Percentiles rank a stretch among this genome's conserved stretches.
Conservation (phyloP, 306 rosid genomes). For the Corylus americana region DNA sequence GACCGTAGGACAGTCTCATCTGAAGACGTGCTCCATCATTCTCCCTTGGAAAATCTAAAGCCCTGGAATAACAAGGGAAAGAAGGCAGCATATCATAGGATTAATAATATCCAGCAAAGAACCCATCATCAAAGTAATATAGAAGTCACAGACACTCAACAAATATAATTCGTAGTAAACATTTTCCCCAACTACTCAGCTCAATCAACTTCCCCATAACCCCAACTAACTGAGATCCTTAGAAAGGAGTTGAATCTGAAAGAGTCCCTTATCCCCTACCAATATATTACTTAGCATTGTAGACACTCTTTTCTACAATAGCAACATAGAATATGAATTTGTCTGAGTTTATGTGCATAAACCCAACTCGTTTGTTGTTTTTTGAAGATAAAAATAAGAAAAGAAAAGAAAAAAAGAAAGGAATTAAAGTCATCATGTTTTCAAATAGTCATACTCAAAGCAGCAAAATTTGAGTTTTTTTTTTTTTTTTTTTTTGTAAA, state of each 20-base stretch:
- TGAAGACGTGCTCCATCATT: constrained; percentile 82
- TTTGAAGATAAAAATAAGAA: not conserved
- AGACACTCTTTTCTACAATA: not conserved
- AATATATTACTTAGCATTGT: not conserved
- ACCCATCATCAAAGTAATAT: constrained; percentile 9
- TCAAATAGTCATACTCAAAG: not conserved
- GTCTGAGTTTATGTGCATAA: not conserved
- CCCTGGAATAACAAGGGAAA: constrained; percentile 41
- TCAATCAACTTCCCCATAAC: not conserved
- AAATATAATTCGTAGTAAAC: not conserved
- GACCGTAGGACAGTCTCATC: constrained; percentile 85
- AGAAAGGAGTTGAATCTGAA: not conserved
- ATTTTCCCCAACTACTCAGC: not conserved
- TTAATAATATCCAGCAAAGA: constrained; percentile 15
- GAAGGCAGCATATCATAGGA: constrained; percentile 12
- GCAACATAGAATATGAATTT: not conserved
- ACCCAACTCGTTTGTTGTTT: not conserved
- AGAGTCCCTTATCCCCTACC: not conserved
- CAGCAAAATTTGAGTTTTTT: not conserved
- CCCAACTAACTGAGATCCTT: not conserved
- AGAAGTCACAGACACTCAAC: not conserved
- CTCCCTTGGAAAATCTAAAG: constrained; percentile 76
- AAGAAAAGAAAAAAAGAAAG: not conserved
- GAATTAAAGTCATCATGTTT: not conserved
- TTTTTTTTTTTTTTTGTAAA: not conserved